A percentile compares a stretch with the other conserved stretches of the same genome.
Evolutionary conservation across 1,284 basidiomycete species (phyloP).

Genomic region (Austropuccinia psidii): DNA sequence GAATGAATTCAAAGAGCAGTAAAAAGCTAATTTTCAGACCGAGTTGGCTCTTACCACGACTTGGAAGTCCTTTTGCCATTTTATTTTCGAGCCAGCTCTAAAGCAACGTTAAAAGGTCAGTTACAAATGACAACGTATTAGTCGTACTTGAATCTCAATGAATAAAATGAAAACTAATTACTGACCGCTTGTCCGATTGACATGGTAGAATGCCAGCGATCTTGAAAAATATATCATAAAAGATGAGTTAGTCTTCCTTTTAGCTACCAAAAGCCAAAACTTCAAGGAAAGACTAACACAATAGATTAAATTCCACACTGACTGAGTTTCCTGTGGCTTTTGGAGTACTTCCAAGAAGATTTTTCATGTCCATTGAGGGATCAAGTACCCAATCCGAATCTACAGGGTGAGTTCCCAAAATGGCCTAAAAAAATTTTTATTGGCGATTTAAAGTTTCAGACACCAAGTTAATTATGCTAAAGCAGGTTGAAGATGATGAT

Average conservation of each 20-base stretch:
- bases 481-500: too few relatives aligned
- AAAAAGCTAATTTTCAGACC: too few relatives aligned
- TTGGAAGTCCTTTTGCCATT: conserved; percentile 31
- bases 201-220: conserved; percentile 33
- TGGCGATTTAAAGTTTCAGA: too few relatives aligned
- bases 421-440: conserved; percentile 18
- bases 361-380: conserved; percentile 27
- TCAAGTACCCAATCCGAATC: conserved; percentile 34
- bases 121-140: too few relatives aligned
- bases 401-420: conserved; percentile 24
- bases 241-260: too few relatives aligned
- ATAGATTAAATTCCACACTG: conserved; percentile 26
- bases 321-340: conserved; percentile 31
- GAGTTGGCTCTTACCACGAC: conserved; percentile 18
- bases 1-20: too few relatives aligned
- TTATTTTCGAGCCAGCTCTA: conserved; percentile 24
- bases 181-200: conserved; percentile 25
- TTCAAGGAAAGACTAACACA: conserved; percentile 9
- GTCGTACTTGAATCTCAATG: too few relatives aligned
- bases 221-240: too few relatives aligned
- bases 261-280: too few relatives aligned
- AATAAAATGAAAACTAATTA: too few relatives aligned
- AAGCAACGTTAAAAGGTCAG: too few relatives aligned
- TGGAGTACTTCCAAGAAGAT: conserved; percentile 15
- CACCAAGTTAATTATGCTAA: too few relatives aligned